A percentile compares a stretch with the other conserved stretches of the same genome.
These are phyloP conservation scores for Aegilops longissima DNA, from an alignment of 176 grass and related monocot species.

Conservation along the genomic window DNA sequence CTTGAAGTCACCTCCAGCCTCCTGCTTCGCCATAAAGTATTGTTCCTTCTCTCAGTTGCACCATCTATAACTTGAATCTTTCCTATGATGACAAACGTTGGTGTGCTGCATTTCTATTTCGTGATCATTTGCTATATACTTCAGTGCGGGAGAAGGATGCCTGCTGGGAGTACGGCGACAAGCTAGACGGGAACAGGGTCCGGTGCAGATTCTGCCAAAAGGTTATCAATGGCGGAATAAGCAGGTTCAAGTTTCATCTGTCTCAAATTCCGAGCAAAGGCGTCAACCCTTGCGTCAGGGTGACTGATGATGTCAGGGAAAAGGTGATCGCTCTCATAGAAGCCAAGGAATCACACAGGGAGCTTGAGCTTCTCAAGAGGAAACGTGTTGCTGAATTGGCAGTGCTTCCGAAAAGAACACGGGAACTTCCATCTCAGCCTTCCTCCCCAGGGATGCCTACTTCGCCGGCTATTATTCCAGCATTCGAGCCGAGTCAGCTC, in stretches of 20 bases:
- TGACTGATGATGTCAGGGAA: conserved; percentile 61
- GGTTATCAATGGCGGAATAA: conserved; percentile 91
- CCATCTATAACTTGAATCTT: neutral
- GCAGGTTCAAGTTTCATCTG: conserved; percentile 91
- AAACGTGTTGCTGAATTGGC: conserved; percentile 44
- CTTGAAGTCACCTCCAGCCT: neutral
- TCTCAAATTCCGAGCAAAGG: conserved; percentile 88
- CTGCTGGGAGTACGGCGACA: conserved; percentile 98
- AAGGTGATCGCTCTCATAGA: conserved; percentile 78
- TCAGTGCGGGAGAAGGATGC: conserved; percentile 87
- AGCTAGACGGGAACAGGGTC: conserved; percentile 93
- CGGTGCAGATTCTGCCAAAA: conserved; percentile 87
- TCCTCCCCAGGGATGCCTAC: conserved; percentile 30
- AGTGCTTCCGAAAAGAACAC: conserved; percentile 21
- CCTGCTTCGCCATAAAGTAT: conserved; percentile 36
- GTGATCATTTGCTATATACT: neutral
- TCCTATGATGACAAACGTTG: neutral
- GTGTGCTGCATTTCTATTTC: neutral
- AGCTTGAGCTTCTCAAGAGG: conserved; percentile 60
- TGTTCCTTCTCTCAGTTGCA: neutral
- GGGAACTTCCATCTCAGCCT: conserved; percentile 31
- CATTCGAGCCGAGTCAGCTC: conserved; percentile 28
- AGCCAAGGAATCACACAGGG: conserved; percentile 83
- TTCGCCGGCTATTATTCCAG: conserved; percentile 33
- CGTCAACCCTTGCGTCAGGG: conserved; percentile 76